Base-by-base conservation (phyloP, 441 rosid genomes). In the Adansonia gregorii region DNA sequence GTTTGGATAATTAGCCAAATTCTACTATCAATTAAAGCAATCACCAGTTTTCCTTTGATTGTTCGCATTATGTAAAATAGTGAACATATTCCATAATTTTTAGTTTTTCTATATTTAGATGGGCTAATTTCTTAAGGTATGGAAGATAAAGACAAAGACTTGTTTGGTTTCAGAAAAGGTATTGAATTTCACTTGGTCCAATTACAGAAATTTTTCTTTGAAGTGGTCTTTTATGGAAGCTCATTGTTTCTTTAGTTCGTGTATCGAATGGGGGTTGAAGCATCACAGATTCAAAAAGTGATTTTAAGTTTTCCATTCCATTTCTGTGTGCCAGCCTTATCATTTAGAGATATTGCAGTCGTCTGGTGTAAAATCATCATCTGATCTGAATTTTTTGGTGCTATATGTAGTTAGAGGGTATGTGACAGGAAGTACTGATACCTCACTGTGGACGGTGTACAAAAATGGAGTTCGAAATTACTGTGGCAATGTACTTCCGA, bases 391-490 rank as follows among this genome's bases (percentile, higher is more conserved):
- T 74, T 61, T 35, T 35, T 39, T 17, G 10, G 60, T 79, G 55
- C 31, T 75, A 75, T 72, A 78, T 88, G 80, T 74, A 93, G 99
- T 91, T 71, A 86, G 99, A 86, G 98, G 99, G 56, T 94, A 85
- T 84, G 93, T 92, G 84, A 95, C 98, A 64, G 98, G 97, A 82
- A 92, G 95, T 80, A 95, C 99, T 17, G 97, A 91, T 85, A 92
- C 99, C 1, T 95, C 99, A 55, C 79, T 95, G 70, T 95, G 98
- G 99, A 95, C 91, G 9, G 98, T 95, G 54, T 95, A 95, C 87
- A 86, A 86, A 24, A 91, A 87, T 11, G 99, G 99, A 59, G 81
- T 85, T 54, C 78, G 94, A 22, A 89, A 89, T 82, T 95, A 95
- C 78, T 94, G 97, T 78, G 97, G 98, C 78, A 95, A 95, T 85